A percentile compares a stretch with the other conserved stretches of the same genome.
phyloP scores from a whole-genome alignment of 1,284 basidiomycete genomes.

The Fistulina hepatica region DNA sequence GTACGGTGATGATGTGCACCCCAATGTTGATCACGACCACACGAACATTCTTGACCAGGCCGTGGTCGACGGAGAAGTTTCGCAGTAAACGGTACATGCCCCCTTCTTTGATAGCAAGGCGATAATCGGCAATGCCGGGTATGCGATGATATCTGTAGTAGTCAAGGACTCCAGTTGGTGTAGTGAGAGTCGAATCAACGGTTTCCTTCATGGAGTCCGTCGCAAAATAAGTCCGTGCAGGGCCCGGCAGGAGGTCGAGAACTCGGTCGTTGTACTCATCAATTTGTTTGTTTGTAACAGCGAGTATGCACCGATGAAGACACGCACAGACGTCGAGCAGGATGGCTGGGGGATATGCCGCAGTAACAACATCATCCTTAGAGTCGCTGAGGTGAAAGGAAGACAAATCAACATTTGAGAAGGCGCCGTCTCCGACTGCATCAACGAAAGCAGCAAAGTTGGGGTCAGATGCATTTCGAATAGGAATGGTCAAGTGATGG shows the following conservation, averaged over 20 bases:
- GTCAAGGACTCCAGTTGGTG: conserved; percentile 20
- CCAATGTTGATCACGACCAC: conserved; percentile 24
- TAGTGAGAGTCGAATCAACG: conserved; percentile 14
- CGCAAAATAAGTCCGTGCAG: conserved; percentile 18
- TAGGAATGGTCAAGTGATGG: conserved; percentile 22
- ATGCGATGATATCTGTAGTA: conserved; percentile 18
- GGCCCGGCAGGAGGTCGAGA: conserved; percentile 19
- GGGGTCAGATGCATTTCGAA: conserved; percentile 28
- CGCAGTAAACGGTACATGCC: conserved; percentile 27
- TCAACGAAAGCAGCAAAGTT: conserved; percentile 28
- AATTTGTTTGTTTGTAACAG: conserved; percentile 27
- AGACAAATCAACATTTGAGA: conserved; percentile 19
- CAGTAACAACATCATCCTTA: conserved; percentile 22
- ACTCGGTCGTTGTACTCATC: conserved; percentile 26
- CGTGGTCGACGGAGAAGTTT: conserved; percentile 28
- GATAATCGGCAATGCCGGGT: conserved; percentile 24
- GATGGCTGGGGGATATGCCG: conserved; percentile 25
- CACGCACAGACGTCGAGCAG: conserved; percentile 20
- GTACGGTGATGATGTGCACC: conserved; percentile 22
- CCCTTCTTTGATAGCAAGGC: conserved; percentile 24
- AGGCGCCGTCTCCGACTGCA: conserved; percentile 27
- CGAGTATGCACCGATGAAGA: conserved; percentile 25
- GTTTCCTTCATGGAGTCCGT: conserved; percentile 23
- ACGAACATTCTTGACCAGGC: conserved; percentile 31
- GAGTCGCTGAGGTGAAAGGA: conserved; percentile 12